Conservation (phyloP, 2,329 filamentous ascomycete species). For the Aspergillus spinulosporus region DNA sequence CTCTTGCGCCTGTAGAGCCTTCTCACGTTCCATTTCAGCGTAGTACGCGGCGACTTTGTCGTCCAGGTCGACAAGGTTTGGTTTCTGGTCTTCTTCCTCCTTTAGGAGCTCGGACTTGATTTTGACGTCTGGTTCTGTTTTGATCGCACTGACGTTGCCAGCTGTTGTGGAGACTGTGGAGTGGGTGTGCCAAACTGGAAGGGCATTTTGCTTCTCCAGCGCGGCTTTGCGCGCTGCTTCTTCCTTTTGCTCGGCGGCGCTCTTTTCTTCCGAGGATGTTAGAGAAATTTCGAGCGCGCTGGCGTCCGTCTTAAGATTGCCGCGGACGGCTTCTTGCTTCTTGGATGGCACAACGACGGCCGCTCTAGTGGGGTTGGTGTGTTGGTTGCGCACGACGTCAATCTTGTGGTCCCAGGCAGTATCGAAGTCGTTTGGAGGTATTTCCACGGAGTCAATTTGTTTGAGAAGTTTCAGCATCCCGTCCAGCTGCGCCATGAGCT, state of each 20-base stretch:
- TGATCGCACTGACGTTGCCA: constrained; percentile 27
- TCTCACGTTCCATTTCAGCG: constrained; percentile 47
- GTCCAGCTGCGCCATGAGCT: constrained; percentile 50
- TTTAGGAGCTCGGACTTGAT: constrained; percentile 45
- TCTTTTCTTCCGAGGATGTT: constrained; percentile 51
- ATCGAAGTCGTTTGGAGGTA: constrained; percentile 52
- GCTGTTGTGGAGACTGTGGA: constrained; percentile 46
- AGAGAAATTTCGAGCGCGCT: constrained; percentile 51
- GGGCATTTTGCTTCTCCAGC: constrained; percentile 53
- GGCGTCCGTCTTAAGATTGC: constrained; percentile 46
- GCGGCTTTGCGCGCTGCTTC: constrained; percentile 50
- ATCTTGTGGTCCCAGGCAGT: constrained; percentile 51
- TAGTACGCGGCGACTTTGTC: constrained; percentile 51
- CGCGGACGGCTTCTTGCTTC: constrained; percentile 42
- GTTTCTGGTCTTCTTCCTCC: constrained; percentile 47
- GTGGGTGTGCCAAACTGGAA: constrained; percentile 56
- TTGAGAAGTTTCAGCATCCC: constrained; percentile 49
- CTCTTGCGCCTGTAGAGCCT: constrained; percentile 43
- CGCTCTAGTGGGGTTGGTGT: constrained; percentile 43
- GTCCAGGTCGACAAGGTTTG: constrained; percentile 44
- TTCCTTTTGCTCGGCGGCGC: constrained; percentile 50
- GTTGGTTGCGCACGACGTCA: constrained; percentile 46
- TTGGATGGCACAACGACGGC: constrained; percentile 44
- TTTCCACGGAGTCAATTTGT: constrained; percentile 49
- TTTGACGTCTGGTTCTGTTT: constrained; percentile 33